Evolutionary conservation across 2,329 filamentous ascomycete species (phyloP).

Genomic region (Botryotinia globosa): DNA sequence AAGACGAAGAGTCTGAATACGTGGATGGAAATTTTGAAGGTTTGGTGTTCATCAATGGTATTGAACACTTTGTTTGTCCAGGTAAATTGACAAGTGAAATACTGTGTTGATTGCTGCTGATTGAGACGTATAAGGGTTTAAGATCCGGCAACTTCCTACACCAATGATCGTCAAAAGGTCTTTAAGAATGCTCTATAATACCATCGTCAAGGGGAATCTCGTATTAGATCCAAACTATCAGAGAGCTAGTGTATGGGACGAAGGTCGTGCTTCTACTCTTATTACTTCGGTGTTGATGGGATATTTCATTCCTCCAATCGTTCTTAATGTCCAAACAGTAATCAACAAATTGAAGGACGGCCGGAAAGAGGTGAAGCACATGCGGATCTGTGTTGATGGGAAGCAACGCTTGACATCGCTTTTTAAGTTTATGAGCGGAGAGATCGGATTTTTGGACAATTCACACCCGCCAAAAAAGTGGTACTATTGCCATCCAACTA

Average conservation of each 20-base stretch:
- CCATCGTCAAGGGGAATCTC: conserved; percentile 38
- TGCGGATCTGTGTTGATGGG: conserved; percentile 46
- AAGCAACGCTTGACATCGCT: conserved; percentile 49
- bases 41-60: conserved; percentile 14
- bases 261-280: conserved; percentile 35
- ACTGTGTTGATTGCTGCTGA: neutral
- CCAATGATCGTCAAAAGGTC: conserved; percentile 17
- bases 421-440: conserved; percentile 44
- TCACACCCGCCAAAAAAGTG: conserved; percentile 42
- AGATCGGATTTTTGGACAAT: conserved; percentile 45
- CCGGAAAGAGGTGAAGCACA: conserved; percentile 25
- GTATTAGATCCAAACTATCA: conserved; percentile 48
- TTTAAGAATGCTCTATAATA: conserved; percentile 25
- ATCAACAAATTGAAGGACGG: conserved; percentile 24
- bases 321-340: conserved; percentile 42
- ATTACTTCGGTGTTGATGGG: conserved; percentile 38
- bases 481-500: conserved; percentile 39
- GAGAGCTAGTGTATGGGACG: conserved; percentile 47
- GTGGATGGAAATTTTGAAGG: conserved; percentile 34
- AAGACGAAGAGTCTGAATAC: conserved; percentile 32
- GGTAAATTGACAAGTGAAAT: neutral
- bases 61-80: conserved; percentile 24
- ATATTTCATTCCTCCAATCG: conserved; percentile 47
- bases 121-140: conserved; percentile 18
- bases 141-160: conserved; percentile 21